Conservation (phyloP, 1,139 yeast species). For the Saccharomyces hybrid region DNA sequence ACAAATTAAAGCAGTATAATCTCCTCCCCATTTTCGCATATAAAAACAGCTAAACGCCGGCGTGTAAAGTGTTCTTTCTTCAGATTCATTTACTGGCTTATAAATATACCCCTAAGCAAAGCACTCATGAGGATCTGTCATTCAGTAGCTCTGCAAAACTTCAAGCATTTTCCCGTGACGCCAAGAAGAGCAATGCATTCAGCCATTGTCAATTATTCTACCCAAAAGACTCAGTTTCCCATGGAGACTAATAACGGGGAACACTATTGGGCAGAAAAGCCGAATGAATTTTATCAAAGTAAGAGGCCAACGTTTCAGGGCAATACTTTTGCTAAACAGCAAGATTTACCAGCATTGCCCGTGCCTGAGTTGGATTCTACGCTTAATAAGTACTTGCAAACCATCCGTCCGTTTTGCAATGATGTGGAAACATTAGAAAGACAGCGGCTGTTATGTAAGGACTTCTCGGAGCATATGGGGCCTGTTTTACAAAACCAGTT, state of each 20-base stretch:
- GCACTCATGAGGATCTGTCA: background rate
- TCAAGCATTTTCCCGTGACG: background rate
- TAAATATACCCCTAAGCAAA: background rate
- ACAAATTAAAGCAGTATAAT: background rate
- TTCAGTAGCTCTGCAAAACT: background rate
- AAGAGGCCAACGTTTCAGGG: constrained; percentile 42
- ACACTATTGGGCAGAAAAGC: constrained; percentile 20
- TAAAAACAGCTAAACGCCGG: background rate
- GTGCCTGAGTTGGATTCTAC: constrained; percentile 79
- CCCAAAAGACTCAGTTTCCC: constrained; percentile 8
- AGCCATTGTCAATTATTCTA: background rate
- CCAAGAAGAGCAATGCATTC: background rate
- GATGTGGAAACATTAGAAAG: constrained; percentile 43
- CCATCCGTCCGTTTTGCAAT: constrained; percentile 63
- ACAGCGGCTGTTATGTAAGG: constrained; percentile 56
- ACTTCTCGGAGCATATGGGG: constrained; percentile 61
- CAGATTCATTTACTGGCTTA: background rate
- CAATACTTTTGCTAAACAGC: constrained; percentile 65
- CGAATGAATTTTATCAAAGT: constrained; percentile 19
- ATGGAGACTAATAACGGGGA: constrained; percentile 27
- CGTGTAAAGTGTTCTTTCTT: background rate
- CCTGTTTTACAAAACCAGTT: constrained; percentile 63
- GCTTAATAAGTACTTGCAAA: constrained; percentile 58
- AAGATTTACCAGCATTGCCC: constrained; percentile 73
- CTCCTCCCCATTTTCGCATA: background rate